These are phyloP conservation scores for Naganishia randhawae DNA, from an alignment of 768 basidiomycete species.

Conservation along the genomic window DNA sequence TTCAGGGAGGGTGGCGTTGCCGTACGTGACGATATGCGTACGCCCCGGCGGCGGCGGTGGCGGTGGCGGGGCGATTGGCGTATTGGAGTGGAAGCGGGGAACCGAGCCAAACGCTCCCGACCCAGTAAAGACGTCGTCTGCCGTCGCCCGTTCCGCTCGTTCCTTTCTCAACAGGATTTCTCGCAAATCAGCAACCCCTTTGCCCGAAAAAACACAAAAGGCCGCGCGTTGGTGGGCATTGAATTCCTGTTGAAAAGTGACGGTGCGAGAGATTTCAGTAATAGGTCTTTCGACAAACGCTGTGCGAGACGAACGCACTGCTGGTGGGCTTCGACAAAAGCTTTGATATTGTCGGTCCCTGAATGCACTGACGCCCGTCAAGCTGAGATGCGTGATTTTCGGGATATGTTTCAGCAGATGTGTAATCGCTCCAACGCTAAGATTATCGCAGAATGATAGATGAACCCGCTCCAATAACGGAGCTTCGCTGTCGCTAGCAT, in stretches of 20 bases:
- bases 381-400: conserved; percentile 86
- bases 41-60: background rate
- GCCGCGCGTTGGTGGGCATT: conserved; percentile 79
- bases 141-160: conserved; percentile 9
- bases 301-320: conserved; percentile 56
- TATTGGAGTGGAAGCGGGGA: conserved; percentile 6
- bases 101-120: background rate
- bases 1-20: conserved; percentile 5
- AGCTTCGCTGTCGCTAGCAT: conserved; percentile 57
- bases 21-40: background rate
- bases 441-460: conserved; percentile 93
- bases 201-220: conserved; percentile 95
- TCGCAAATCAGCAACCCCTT: conserved; percentile 78
- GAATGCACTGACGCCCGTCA: conserved; percentile 96
- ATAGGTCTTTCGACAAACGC: background rate
- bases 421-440: conserved; percentile 84
- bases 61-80: too few relatives aligned
- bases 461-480: conserved; percentile 90
- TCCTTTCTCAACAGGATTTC: conserved; percentile 58
- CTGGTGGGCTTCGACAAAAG: conserved; percentile 83
- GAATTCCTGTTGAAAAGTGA: conserved; percentile 81
- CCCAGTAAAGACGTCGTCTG: background rate
- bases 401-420: conserved; percentile 83
- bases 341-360: conserved; percentile 75
- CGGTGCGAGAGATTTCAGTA: background rate